Conservation (phyloP, 805 yeast genomes). For the Zygoascus ofunaensis region DNA sequence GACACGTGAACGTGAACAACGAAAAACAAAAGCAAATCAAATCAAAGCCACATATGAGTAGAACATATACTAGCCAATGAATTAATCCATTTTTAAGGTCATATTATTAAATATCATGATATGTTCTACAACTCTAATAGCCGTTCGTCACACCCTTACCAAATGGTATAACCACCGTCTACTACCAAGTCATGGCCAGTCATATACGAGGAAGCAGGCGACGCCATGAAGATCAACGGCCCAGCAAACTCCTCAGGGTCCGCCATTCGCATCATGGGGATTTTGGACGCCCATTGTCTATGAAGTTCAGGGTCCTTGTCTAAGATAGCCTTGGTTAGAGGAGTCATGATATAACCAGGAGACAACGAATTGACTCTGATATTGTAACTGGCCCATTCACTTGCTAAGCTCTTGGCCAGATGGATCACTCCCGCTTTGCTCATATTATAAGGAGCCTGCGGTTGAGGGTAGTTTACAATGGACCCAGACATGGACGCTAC, state of each 20-base stretch:
- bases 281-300: conserved; percentile 60
- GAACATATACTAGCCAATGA: no score
- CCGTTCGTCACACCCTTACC: no score
- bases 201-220: conserved; percentile 68
- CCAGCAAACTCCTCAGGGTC: conserved; percentile 80
- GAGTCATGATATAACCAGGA: conserved; percentile 76
- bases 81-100: no score
- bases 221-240: conserved; percentile 61
- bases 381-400: conserved; percentile 72
- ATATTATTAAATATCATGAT: no score
- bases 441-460: conserved; percentile 76
- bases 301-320: conserved; percentile 42
- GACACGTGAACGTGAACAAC: no score
- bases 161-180: conserved; percentile 81
- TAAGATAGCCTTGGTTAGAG: conserved; percentile 64
- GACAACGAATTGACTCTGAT: conserved; percentile 71
- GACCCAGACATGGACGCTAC: conserved; percentile 87
- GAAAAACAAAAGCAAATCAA: no score
- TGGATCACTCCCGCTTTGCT: conserved; percentile 83
- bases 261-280: conserved; percentile 77
- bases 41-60: no score
- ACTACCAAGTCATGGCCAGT: conserved; percentile 78
- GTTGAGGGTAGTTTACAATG: conserved; percentile 76
- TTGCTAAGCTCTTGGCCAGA: conserved; percentile 63
- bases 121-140: no score